These are phyloP conservation scores for Beta lomatogona DNA, from an alignment of 179 eudicot genomes.

Conservation along the genomic window DNA sequence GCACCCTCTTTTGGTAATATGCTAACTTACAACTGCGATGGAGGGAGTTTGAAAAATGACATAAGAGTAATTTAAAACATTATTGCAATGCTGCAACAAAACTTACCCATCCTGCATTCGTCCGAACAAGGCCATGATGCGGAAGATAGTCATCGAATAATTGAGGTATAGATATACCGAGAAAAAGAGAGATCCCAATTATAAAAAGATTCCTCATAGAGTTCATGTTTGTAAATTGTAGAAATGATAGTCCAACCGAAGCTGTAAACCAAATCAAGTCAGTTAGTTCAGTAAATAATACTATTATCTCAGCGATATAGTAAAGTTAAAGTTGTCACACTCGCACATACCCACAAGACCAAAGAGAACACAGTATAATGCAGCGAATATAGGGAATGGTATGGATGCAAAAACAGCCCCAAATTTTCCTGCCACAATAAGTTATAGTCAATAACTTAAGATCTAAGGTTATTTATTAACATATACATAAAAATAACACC, in stretches of 20 bases:
- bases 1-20: too few relatives aligned
- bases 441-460: background rate
- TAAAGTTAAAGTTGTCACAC: background rate
- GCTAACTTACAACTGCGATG: too few relatives aligned
- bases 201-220: conserved; percentile 95
- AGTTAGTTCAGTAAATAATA: background rate
- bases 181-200: conserved; percentile 90
- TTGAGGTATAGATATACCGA: conserved; percentile 94
- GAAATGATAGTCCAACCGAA: conserved; percentile 93
- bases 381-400: conserved; percentile 91
- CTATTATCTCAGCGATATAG: background rate
- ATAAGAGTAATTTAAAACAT: too few relatives aligned
- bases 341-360: conserved; percentile 83
- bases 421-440: conserved; percentile 79
- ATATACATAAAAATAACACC: background rate
- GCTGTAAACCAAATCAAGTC: conserved; percentile 48
- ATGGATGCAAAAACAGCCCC: conserved; percentile 99
- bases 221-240: conserved; percentile 97
- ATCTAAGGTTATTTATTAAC: background rate
- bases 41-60: too few relatives aligned
- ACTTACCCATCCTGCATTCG: conserved; percentile 96
- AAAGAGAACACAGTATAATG: conserved; percentile 85
- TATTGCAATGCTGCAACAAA: background rate
- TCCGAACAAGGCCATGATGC: conserved; percentile 76
- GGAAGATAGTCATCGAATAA: conserved; percentile 63